phyloP scores from a whole-genome alignment of 2,329 filamentous ascomycete genomes.

The Hyphodiscus sp. region DNA sequence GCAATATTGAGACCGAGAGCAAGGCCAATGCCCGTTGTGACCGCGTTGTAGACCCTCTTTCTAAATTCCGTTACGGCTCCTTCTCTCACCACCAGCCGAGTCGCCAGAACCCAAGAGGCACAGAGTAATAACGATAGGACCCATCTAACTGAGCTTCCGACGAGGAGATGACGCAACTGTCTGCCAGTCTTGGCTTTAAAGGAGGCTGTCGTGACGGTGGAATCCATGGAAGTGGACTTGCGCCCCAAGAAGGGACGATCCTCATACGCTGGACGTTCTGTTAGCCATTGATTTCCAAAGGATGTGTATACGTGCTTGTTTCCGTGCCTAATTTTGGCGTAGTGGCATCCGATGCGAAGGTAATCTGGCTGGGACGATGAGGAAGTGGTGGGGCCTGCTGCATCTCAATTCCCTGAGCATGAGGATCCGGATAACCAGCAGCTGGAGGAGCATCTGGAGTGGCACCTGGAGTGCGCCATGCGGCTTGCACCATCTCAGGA shows the following conservation, averaged over 20 bases:
- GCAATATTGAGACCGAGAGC: constrained; percentile 37
- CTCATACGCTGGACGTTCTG: neutral
- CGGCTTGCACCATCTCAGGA: neutral
- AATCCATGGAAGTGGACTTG: neutral
- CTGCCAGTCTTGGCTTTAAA: constrained; percentile 12
- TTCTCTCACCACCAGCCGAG: constrained; percentile 13
- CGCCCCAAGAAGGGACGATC: neutral
- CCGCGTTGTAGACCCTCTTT: constrained; percentile 38
- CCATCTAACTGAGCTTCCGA: constrained; percentile 17
- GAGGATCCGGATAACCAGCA: neutral
- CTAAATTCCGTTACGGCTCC: constrained; percentile 28
- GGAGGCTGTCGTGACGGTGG: neutral
- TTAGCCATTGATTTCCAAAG: neutral
- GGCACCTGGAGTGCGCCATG: neutral
- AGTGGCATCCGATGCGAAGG: neutral
- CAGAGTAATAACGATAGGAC: constrained; percentile 22
- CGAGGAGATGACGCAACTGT: constrained; percentile 23
- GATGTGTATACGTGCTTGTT: neutral
- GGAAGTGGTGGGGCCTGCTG: neutral
- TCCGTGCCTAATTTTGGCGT: neutral
- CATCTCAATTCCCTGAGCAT: neutral
- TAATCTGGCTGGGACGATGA: neutral
- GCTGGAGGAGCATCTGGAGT: too few relatives aligned
- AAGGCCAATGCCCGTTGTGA: constrained; percentile 40
- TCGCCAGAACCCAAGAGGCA: constrained; percentile 16